Evolutionary conservation across 2,329 filamentous ascomycete genomes (phyloP), one percentile per base, ranked within the genome.

Genomic region (Colletotrichum lindemuthianum): DNA sequence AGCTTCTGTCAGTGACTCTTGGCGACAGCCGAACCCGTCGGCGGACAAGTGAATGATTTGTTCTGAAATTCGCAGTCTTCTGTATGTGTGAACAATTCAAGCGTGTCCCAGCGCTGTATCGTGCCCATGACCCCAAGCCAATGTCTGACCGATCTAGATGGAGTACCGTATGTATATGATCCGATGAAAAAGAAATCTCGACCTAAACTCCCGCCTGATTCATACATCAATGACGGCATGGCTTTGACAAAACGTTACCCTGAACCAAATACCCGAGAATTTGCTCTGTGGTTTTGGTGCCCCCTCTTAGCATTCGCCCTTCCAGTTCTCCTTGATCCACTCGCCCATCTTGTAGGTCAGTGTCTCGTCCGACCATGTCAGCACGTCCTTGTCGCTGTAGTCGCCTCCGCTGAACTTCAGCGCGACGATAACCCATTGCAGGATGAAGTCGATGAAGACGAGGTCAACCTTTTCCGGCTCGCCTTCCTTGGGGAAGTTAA

Each of bases 371-470:
- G 81, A 77, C 69, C 89, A 90, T 33, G 72, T 68, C 69, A 79
- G 70, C 1, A 88, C 81, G 69, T 88, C 81, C 5, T 76, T 73
- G 8, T 76, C 73, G 24, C 67, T 76, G 60, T 84, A 88, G 33
- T 82, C 80, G 2, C 81, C 82, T 0, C 86, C 86, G 33, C 78
- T 79, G 67, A 86, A 83, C 69, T 89, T 88, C 66, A 97, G 80
- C 3, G 93, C 93, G 10, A 90, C 79, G 15, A 97, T 77, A 43
- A 98, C 81, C 86, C 91, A 96, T 9, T 89, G 89, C 77, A 96
- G 86, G 40, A 98, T 89, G 75, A 97, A 99, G 74, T 97, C 93
- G 63, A 97, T 87, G 73, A 96, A 99, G 12, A 97, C 88, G 8
- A 99, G 75, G 75, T 98, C 95, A 1, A 99, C 93, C 1, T 78